Conservation (phyloP, 1,139 yeast genomes). For the Taiozyma sp. region DNA sequence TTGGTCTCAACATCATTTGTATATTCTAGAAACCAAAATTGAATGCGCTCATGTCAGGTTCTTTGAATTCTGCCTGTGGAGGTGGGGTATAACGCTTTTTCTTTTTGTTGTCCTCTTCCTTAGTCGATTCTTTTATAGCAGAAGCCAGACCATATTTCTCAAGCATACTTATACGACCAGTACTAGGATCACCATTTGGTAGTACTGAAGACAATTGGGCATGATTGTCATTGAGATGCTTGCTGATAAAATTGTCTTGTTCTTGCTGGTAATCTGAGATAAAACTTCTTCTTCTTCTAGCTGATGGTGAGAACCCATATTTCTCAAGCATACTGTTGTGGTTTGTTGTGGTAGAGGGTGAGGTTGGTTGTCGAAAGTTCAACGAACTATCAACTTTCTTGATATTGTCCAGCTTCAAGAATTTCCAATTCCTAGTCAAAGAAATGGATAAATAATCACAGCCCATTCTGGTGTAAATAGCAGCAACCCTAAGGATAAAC, state of each 20-base stretch:
- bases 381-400: slow-evolving; percentile 11
- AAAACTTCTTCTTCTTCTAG: slow-evolving; percentile 19
- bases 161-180: slow-evolving; percentile 12
- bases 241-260: slow-evolving; percentile 1
- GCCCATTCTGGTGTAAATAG: slow-evolving; percentile 82
- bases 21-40: slow-evolving; percentile 42
- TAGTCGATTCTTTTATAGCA: slow-evolving; percentile 13
- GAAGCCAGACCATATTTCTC: slow-evolving; percentile 22
- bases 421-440: slow-evolving; percentile 65
- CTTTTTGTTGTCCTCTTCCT: slow-evolving; percentile 10
- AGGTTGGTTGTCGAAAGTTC: slow-evolving; percentile 5
- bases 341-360: slow-evolving; percentile 9
- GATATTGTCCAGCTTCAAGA: slow-evolving; percentile 30
- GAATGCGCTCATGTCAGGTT: slow-evolving; percentile 81
- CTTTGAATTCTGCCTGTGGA: slow-evolving; percentile 57
- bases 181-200: slow-evolving; percentile 1
- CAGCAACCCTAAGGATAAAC: slow-evolving; percentile 57
- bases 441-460: slow-evolving; percentile 75
- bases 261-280: slow-evolving; percentile 6
- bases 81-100: slow-evolving; percentile 27
- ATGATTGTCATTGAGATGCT: slow-evolving; percentile 2
- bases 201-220: not conserved
- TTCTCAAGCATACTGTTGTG: slow-evolving; percentile 15
- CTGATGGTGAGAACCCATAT: slow-evolving; percentile 22
- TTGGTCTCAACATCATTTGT: not conserved